Evolutionary conservation across 495 filamentous ascomycete genomes (phyloP), one percentile per base, ranked within the genome.

Genomic region (Neurospora terricola): DNA sequence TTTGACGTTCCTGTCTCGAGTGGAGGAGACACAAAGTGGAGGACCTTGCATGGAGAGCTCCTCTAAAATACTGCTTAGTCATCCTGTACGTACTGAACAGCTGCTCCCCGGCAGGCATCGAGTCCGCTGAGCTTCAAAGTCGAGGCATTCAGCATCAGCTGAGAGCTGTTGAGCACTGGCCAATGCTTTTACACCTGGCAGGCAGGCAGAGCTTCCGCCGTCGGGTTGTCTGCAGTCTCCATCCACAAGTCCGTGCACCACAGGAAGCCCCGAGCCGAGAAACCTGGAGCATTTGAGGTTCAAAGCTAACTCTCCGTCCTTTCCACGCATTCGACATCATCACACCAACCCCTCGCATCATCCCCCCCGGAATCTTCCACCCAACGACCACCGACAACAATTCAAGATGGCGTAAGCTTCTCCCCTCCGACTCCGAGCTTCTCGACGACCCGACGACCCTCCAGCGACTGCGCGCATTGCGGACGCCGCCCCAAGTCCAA

Each of bases 351-450:
- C 69, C 69, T 70, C 48, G 23, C 45, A 72, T 59, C 14, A 21
- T n/a, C 21, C 6, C 38, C 69, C 43, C 69, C 37, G 38, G 40
- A 71, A 39, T 30, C 30, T 18, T 38, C 69, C 36, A 70, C n/a
- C 36, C 40, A 73, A 40, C 54, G 54, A 66, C 40, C 69, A 36
- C 68, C 70, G 42, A 38, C 16, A 69, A 38, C 38, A 38, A 36
- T 62, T 39, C 70, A 72, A 72, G 39, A 74, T 74, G 73, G 38
- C 70, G 73, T 74, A 74, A 72, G 73, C 72, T 72, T 39, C 39
- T 48, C 68, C 48, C 27, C 18, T 30, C 7, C 10, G 62, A 38
- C 69, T 70, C 21, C 23, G 73, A 70, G 66, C 30, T 42, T 39
- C 30, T 37, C 34, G 23, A 73, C 37, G 12, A 69, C n/a, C 21